Evolutionary conservation across 192 early-diverging fungal species (phyloP).

Genomic region (Linnemannia hyalina): DNA sequence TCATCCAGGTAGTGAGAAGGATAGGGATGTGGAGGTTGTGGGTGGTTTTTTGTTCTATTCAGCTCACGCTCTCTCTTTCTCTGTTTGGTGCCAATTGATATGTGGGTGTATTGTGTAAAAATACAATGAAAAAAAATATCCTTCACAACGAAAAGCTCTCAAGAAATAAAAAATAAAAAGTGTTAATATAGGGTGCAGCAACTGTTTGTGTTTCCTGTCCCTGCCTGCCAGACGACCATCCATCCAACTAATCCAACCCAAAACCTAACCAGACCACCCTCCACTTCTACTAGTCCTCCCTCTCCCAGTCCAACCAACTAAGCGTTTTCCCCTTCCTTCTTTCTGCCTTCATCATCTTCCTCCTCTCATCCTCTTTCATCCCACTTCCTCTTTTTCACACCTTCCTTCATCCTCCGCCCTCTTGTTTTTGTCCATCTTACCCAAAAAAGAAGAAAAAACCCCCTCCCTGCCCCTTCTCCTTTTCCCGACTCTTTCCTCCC

Average conservation of each 20-base stretch:
- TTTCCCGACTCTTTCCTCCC: background rate
- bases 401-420: background rate
- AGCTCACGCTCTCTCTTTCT: background rate
- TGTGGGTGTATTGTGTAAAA: background rate
- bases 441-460: background rate
- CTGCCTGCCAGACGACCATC: background rate
- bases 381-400: background rate
- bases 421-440: background rate
- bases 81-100: background rate
- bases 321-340: background rate
- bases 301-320: constrained; percentile 4
- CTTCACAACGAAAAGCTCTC: background rate
- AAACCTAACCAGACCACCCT: constrained; percentile 2
- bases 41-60: background rate
- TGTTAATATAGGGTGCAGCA: background rate
- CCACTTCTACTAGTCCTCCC: background rate
- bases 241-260: background rate
- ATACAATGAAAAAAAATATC: background rate
- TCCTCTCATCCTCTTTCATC: background rate
- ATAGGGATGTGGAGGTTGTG: background rate
- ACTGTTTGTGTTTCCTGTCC: background rate
- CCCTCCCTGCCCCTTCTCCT: background rate
- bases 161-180: background rate
- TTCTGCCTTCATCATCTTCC: background rate
- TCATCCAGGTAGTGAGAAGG: background rate